A percentile compares a stretch with the other conserved stretches of the same genome.
Evolutionary conservation across 139 green algal genomes (phyloP).

Genomic region (Micractinium sp.): DNA sequence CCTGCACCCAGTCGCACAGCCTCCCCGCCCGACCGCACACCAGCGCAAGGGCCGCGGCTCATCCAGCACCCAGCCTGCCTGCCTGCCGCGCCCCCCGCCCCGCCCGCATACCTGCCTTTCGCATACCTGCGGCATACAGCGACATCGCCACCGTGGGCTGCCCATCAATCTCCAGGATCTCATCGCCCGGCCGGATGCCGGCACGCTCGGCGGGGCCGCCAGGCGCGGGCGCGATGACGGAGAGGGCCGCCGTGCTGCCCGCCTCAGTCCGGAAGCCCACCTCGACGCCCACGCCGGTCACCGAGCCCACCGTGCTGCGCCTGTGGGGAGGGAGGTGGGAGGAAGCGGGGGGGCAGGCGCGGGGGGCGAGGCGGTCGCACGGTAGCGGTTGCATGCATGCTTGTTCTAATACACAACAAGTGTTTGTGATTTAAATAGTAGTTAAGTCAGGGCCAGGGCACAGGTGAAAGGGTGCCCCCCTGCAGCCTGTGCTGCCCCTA

Average conservation of each 20-base stretch:
- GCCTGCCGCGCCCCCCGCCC: too few relatives aligned
- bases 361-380: too few relatives aligned
- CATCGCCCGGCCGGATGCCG: constrained; percentile 83
- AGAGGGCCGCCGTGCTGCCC: neutral
- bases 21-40: too few relatives aligned
- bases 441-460: neutral
- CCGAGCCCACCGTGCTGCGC: constrained; percentile 60
- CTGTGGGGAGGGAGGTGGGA: constrained; percentile 46
- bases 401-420: too few relatives aligned
- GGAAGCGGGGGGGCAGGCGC: too few relatives aligned
- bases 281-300: constrained; percentile 85
- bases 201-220: constrained; percentile 89
- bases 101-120: neutral
- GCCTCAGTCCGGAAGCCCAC: constrained; percentile 53
- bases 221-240: constrained; percentile 82
- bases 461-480: neutral
- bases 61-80: too few relatives aligned
- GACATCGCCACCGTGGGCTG: constrained; percentile 66
- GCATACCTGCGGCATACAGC: constrained; percentile 85
- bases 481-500: neutral
- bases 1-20: too few relatives aligned
- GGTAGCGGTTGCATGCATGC: neutral
- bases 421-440: too few relatives aligned
- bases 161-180: constrained; percentile 85
- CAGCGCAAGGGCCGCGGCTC: too few relatives aligned